A percentile compares a stretch with the other conserved stretches of the same genome.
Conservation (phyloP, 768 basidiomycete genomes). For the Calocybe gangraenosa region DNA sequence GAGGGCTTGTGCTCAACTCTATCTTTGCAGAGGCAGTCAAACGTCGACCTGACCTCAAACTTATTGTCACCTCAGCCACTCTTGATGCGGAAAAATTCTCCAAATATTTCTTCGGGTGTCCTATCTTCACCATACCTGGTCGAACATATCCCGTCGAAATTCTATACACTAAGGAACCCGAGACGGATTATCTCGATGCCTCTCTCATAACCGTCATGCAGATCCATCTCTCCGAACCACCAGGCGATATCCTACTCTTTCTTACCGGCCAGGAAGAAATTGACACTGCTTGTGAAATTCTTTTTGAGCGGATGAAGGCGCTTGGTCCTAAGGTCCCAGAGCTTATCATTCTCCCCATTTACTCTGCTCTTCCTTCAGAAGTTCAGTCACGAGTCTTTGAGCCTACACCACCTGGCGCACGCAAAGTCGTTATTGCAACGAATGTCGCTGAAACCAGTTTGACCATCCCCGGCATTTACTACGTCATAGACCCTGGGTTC, state of each 20-base stretch:
- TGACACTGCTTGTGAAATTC: constrained; percentile 94
- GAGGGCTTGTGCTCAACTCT: constrained; percentile 13
- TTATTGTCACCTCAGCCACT: constrained; percentile 98
- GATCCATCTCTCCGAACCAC: constrained; percentile 97
- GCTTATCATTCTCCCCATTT: constrained; percentile 94
- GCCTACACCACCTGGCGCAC: constrained; percentile 95
- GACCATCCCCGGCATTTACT: constrained; percentile 98
- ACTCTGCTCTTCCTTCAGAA: constrained; percentile 96
- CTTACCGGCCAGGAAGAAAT: constrained; percentile 99
- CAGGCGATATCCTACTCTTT: constrained; percentile 95
- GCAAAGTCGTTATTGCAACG: constrained; percentile 99
- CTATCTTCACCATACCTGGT: constrained; percentile 99
- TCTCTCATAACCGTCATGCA: constrained; percentile 99
- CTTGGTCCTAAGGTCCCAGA: constrained; percentile 98
- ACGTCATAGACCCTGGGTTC: constrained; percentile 98
- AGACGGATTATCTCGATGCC: constrained; percentile 95
- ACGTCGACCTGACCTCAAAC: constrained; percentile 90
- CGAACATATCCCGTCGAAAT: constrained; percentile 98
- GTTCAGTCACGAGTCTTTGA: constrained; percentile 98
- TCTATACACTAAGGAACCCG: constrained; percentile 98
- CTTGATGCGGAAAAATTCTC: constrained; percentile 99
- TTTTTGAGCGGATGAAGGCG: constrained; percentile 98
- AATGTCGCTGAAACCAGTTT: constrained; percentile 98
- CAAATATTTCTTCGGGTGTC: constrained; percentile 97
- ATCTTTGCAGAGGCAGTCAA: constrained; percentile 78